Evolutionary conservation across 768 basidiomycete genomes (phyloP), one percentile per base, ranked within the genome.

Genomic region (Rhodotorula paludigena): DNA sequence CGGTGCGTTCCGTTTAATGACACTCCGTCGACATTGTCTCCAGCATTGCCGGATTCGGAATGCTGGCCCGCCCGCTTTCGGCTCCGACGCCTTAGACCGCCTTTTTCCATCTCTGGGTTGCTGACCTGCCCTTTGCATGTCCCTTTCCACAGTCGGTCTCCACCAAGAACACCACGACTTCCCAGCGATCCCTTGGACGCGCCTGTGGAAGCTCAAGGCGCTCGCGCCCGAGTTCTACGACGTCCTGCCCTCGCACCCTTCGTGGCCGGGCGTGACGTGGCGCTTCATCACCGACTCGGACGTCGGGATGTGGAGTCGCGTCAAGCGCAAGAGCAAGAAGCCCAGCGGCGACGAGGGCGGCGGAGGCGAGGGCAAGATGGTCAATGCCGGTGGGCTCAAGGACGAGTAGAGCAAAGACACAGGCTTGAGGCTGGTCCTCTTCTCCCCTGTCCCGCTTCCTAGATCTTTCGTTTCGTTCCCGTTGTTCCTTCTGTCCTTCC

Each of bases 141-240:
- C 51, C 9, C 8, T n/a, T 30, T 49, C 48, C 30, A 25, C 30
- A 45, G 52, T 97, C 73, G 96, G 96, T 45, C 98, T 97, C 77
- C 96, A 99, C 78, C 97, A 99, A 78, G 96, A 98, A 76, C 96
- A 99, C 79, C 96, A 99, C 79, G 96, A 99, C 80, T 98, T 99
- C 79, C 93, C 96, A 14, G 92, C 92, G 20, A 80, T 99, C 1
- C 84, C 96, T 2, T 99, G 96, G 96, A 97, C 93, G 25, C 86
- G 89, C 32, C 83, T 98, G 0, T 90, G 92, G 3, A 84, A 84
- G 10, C 85, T 99, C 30, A 86, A 87, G 38, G 82, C 83, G 4
- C 82, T 96, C 36, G 94, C 92, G 12, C 88, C 87, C 6, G 94
- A 98, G 78, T 92, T 88, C 77, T 99, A 99, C 80, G 89, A 91